phyloP scores from a whole-genome alignment of 345 rosid species.

The Mallotus nudiflorus region DNA sequence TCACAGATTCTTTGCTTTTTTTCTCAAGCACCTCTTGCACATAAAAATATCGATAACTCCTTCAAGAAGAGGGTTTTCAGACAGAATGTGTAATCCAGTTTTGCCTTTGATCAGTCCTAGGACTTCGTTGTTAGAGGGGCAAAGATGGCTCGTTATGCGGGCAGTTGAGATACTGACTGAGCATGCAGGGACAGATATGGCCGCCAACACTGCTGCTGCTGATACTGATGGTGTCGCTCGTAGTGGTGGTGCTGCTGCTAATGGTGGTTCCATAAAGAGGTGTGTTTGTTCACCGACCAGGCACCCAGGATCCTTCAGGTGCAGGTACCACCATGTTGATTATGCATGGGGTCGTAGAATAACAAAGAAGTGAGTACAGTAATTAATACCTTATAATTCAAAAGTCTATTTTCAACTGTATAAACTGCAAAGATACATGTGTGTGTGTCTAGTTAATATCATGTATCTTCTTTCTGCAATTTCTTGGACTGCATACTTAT shows the following conservation, averaged over 20 bases:
- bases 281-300: slow-evolving; percentile 72
- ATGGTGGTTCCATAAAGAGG: slow-evolving; percentile 35
- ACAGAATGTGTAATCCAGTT: slow-evolving; percentile 31
- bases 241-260: slow-evolving; percentile 16
- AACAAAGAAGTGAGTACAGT: slow-evolving; percentile 9
- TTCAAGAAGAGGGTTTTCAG: neutral
- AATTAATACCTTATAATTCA: neutral
- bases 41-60: neutral
- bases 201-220: neutral
- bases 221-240: neutral
- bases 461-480: neutral
- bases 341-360: slow-evolving; percentile 48
- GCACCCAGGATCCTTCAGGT: slow-evolving; percentile 81
- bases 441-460: neutral
- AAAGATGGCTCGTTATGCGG: slow-evolving; percentile 22
- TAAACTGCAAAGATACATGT: neutral
- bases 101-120: slow-evolving; percentile 5
- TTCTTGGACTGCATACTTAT: neutral
- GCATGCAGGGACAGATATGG: slow-evolving; percentile 11
- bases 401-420: neutral
- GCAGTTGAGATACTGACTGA: neutral
- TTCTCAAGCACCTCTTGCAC: neutral
- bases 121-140: slow-evolving; percentile 13
- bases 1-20: slow-evolving; percentile 22
- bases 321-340: slow-evolving; percentile 62